phyloP scores from a whole-genome alignment of 139 green algal species.

The Micractinium conductrix region DNA sequence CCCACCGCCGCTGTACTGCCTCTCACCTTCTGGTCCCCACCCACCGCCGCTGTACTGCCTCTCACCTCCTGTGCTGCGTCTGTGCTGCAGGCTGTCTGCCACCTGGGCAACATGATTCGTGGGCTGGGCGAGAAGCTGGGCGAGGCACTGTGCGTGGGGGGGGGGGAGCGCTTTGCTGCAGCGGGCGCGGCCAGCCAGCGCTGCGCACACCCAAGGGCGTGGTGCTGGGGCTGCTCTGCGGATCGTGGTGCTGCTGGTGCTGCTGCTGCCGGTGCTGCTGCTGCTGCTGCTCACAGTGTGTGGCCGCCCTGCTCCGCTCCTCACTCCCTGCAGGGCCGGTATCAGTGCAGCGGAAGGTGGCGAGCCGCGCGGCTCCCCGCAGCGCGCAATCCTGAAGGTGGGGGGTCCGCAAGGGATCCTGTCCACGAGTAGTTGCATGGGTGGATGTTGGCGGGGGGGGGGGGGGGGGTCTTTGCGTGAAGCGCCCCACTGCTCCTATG shows the following conservation, averaged over 20 bases:
- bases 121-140: constrained; percentile 16
- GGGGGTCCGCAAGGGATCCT: no score
- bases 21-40: neutral
- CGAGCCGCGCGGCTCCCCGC: neutral
- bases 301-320: neutral
- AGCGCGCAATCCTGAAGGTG: neutral
- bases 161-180: neutral
- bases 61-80: neutral
- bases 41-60: no score
- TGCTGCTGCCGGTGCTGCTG: no score
- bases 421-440: no score
- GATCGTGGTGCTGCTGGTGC: no score
- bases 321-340: neutral
- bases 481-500: no score
- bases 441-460: no score
- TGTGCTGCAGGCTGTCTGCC: neutral
- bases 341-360: neutral
- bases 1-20: no score
- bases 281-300: neutral
- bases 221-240: no score
- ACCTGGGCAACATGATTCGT: constrained; percentile 18
- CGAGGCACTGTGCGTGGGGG: neutral
- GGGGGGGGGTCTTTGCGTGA: no score
- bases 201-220: no score
- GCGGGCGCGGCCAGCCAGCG: no score